Percentiles rank a stretch among this genome's conserved stretches.
phyloP scores from a whole-genome alignment of 495 filamentous ascomycete genomes.

The Xylaria sp. region DNA sequence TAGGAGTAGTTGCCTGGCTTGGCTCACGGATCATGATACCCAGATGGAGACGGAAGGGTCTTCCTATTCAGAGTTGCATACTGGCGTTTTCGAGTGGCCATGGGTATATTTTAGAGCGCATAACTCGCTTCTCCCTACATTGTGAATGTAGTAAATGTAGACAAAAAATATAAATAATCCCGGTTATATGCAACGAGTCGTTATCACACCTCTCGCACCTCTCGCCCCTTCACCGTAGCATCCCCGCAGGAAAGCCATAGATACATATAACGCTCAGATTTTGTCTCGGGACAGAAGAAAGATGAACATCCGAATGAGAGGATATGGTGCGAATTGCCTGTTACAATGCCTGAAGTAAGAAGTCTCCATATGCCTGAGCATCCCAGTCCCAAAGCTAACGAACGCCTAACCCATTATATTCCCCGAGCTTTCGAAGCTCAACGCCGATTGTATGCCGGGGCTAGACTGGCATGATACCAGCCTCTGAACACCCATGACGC shows the following conservation, averaged over 20 bases:
- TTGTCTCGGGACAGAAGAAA: background rate
- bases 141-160: background rate
- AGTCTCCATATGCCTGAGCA: slow-evolving; percentile 2
- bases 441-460: slow-evolving; percentile 25
- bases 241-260: background rate
- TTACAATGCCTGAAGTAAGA: background rate
- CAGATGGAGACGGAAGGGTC: background rate
- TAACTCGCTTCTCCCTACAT: slow-evolving; percentile 5
- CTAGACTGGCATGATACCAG: slow-evolving; percentile 29
- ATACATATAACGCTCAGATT: background rate
- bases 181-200: background rate
- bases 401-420: slow-evolving; percentile 26
- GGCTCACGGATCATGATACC: slow-evolving; percentile 20
- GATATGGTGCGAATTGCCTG: background rate
- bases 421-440: slow-evolving; percentile 8
- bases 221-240: background rate
- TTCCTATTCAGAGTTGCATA: slow-evolving; percentile 27
- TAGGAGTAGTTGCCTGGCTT: slow-evolving; percentile 23
- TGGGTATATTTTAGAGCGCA: slow-evolving; percentile 29
- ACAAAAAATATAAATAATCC: slow-evolving; percentile 1
- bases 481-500: slow-evolving; percentile 5
- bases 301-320: background rate
- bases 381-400: background rate
- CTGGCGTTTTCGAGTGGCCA: slow-evolving; percentile 14
- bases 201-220: background rate